Evolutionary conservation across 83 land plant species (phyloP).

Genomic region (Picea abies): DNA sequence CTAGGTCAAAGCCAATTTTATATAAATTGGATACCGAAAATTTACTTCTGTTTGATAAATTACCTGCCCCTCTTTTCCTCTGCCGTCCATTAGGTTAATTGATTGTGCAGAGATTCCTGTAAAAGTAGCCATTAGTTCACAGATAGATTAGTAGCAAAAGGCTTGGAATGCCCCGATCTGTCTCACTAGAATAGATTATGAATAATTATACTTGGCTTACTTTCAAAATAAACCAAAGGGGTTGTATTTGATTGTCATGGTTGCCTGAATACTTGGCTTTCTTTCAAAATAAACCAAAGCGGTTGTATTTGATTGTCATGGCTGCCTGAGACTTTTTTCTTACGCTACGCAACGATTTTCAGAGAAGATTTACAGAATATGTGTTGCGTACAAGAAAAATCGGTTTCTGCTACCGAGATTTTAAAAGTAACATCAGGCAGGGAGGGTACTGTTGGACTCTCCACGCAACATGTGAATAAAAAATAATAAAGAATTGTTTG

Average conservation of each 20-base stretch:
- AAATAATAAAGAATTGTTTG: too few species aligned
- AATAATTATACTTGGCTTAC: neutral
- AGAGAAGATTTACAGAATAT: too few species aligned
- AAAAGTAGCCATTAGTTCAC: neutral
- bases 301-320: neutral
- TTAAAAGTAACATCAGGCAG: too few species aligned
- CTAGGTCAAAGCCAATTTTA: too few species aligned
- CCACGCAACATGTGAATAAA: too few species aligned
- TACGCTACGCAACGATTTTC: neutral
- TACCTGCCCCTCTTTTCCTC: neutral
- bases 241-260: neutral
- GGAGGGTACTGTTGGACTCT: too few species aligned
- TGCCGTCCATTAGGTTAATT: neutral
- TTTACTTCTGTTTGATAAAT: neutral
- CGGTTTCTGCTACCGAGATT: too few species aligned
- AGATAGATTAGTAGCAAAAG: neutral
- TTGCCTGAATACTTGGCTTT: neutral
- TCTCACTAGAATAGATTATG: neutral
- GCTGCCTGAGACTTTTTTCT: neutral
- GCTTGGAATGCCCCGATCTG: neutral
- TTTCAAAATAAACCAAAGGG: neutral
- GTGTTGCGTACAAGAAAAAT: too few species aligned
- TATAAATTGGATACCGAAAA: neutral
- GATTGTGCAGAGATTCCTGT: slow-evolving; percentile 1
- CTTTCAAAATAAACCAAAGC: neutral